These are phyloP conservation scores for Moniliophthora roreri DNA, from an alignment of 1,284 basidiomycete genomes.

Conservation along the genomic window DNA sequence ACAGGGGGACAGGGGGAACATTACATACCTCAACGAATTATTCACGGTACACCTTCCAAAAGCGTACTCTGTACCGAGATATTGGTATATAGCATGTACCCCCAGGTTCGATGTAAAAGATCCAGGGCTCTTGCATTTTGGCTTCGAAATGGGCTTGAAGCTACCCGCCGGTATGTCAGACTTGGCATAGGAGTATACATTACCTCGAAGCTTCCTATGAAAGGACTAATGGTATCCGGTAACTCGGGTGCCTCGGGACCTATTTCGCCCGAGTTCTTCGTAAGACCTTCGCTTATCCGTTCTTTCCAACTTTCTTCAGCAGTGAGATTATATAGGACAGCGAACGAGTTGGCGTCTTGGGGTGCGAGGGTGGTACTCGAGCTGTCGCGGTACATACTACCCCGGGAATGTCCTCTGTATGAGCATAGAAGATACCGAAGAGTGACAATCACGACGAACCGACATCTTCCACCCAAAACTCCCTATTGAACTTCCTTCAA, in stretches of 20 bases:
- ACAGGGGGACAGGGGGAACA: neutral
- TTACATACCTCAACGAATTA: slow-evolving; percentile 40
- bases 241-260: slow-evolving; percentile 46
- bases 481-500: slow-evolving; percentile 43
- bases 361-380: slow-evolving; percentile 41
- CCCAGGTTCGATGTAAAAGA: slow-evolving; percentile 45
- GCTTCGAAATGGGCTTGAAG: slow-evolving; percentile 48
- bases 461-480: slow-evolving; percentile 39
- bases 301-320: slow-evolving; percentile 27
- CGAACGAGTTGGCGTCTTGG: slow-evolving; percentile 49
- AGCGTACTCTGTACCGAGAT: slow-evolving; percentile 46
- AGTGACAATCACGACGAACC: slow-evolving; percentile 19
- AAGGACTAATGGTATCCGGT: slow-evolving; percentile 48
- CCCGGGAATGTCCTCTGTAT: too few relatives aligned
- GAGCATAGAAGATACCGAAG: neutral
- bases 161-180: slow-evolving; percentile 21
- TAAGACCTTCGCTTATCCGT: slow-evolving; percentile 37
- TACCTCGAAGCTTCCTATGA: slow-evolving; percentile 50
- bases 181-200: slow-evolving; percentile 10
- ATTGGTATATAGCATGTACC: slow-evolving; percentile 46
- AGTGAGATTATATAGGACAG: slow-evolving; percentile 43
- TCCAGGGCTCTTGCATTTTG: slow-evolving; percentile 43
- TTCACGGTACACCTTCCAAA: slow-evolving; percentile 47
- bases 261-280: slow-evolving; percentile 42
- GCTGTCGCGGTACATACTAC: slow-evolving; percentile 43